Evolutionary conservation across 1,284 basidiomycete genomes (phyloP), one percentile per base, ranked within the genome.

Genomic region (Veloporphyrellus conicus): DNA sequence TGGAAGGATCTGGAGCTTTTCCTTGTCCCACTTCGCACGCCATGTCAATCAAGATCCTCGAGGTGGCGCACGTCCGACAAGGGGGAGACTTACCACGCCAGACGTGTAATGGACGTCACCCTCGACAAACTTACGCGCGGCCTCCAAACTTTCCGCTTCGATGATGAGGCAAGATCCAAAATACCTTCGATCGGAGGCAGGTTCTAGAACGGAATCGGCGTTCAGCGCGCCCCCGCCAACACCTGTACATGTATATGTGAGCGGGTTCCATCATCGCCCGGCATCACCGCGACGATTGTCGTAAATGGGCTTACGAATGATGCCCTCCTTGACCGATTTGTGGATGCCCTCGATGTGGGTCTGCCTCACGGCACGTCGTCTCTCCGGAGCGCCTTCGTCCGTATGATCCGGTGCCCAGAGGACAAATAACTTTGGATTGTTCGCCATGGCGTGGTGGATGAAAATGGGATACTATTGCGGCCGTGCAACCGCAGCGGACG

Each of bases 361-460:
- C 12, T 60, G 48, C 40, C 78, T 68, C 12, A 79, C 77, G 4
- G 70, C 67, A 16, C 75, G 58, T 29, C 80, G 71, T 32, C 63
- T 70, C 27, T 71, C 68, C 19, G 71, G 66, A 4, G 72, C 72
- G 14, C 71, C 77, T 44, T 70, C 68, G 19, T 75, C 73, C 3
- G 70, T 69, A 45, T 68, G 71, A 53, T 80, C 78, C 4, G 78
- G 78, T 3, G 77, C 77, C 58, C 77, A 81, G 31, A 79, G 70
- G 31, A 79, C 60, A 52, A 78, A 81, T 36, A 55, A 35, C 6
- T 33, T 15, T 43, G 45, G 45, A 7, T 42, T 42, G 2, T 49
- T 47, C 23, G 62, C 31, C 54, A 62, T 63, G 43, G 40, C 34
- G 7, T 10, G 9, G 6, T 20, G 11, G 34, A 31, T 23, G 5